A percentile compares a stretch with the other conserved stretches of the same genome.
Conservation (phyloP, 768 basidiomycete genomes). For the Lentinula lateritia region DNA sequence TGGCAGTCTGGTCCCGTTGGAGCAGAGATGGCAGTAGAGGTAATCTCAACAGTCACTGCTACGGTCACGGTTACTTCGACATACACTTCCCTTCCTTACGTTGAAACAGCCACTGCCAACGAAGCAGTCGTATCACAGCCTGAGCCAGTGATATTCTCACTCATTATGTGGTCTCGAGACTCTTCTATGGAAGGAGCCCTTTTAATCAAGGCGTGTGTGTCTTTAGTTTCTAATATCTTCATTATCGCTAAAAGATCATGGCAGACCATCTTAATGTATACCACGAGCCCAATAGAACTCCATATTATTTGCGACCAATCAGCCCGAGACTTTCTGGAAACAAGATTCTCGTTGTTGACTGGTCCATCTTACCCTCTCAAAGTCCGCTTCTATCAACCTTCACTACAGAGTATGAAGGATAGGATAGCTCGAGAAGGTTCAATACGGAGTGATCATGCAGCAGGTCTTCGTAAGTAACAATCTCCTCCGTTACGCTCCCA, state of each 20-base stretch:
- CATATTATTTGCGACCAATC: slow-evolving; percentile 41
- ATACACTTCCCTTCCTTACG: not conserved
- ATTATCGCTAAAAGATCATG: slow-evolving; percentile 6
- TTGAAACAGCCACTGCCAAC: slow-evolving; percentile 8
- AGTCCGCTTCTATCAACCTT: slow-evolving; percentile 36
- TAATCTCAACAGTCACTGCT: not conserved
- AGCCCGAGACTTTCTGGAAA: slow-evolving; percentile 33
- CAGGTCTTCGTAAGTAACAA: slow-evolving; percentile 37
- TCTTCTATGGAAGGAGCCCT: slow-evolving; percentile 38
- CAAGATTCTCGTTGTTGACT: slow-evolving; percentile 30
- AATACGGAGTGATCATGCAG: slow-evolving; percentile 39
- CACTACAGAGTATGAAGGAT: slow-evolving; percentile 34
- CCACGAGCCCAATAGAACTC: slow-evolving; percentile 29
- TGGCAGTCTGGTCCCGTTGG: not conserved
- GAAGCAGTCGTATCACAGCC: not conserved
- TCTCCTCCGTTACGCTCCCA: no score
- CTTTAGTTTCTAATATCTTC: not conserved
- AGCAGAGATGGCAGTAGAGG: not conserved
- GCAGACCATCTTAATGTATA: slow-evolving; percentile 35
- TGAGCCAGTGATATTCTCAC: slow-evolving; percentile 34
- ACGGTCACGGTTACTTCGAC: not conserved
- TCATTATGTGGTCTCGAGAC: slow-evolving; percentile 38
- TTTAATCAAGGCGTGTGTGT: slow-evolving; percentile 32
- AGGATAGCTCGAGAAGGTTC: slow-evolving; percentile 41
- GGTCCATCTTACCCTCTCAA: slow-evolving; percentile 29